These are phyloP conservation scores for Hylodesmum podocarpum DNA, from an alignment of 306 rosid genomes.

Conservation along the genomic window DNA sequence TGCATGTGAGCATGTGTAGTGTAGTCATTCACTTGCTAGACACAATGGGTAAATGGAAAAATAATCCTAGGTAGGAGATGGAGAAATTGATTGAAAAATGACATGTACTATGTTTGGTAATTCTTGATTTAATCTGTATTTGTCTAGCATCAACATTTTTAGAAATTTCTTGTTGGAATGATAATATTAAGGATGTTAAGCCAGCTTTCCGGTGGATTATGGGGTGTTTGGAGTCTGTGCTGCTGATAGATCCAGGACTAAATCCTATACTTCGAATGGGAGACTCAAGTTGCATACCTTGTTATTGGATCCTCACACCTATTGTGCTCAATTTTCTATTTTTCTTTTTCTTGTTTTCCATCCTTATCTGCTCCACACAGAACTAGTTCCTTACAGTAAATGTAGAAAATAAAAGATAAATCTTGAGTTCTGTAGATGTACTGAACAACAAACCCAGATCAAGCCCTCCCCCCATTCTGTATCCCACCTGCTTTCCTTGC, in stretches of 20 bases:
- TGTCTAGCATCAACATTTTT: neutral
- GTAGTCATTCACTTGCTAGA: slow-evolving; percentile 1
- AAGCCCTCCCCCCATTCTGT: neutral
- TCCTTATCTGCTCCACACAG: neutral
- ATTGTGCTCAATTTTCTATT: neutral
- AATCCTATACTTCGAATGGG: neutral
- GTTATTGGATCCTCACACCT: neutral
- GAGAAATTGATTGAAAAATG: neutral
- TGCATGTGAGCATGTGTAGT: neutral
- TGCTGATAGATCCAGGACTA: neutral
- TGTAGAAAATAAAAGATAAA: neutral
- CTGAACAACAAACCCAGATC: neutral
- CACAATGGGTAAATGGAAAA: slow-evolving; percentile 3
- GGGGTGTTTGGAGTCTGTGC: neutral
- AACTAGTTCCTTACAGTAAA: neutral
- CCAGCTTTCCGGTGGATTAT: slow-evolving; percentile 6
- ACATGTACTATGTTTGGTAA: neutral
- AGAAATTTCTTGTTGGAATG: neutral
- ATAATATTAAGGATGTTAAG: slow-evolving; percentile 2
- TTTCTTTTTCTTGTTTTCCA: neutral
- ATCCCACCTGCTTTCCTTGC: neutral
- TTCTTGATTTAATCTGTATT: neutral
- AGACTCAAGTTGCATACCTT: neutral
- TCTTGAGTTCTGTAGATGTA: neutral
- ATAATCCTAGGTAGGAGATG: neutral